Conservation (phyloP, 805 yeast genomes). For the Schwanniomyces polymorphus region DNA sequence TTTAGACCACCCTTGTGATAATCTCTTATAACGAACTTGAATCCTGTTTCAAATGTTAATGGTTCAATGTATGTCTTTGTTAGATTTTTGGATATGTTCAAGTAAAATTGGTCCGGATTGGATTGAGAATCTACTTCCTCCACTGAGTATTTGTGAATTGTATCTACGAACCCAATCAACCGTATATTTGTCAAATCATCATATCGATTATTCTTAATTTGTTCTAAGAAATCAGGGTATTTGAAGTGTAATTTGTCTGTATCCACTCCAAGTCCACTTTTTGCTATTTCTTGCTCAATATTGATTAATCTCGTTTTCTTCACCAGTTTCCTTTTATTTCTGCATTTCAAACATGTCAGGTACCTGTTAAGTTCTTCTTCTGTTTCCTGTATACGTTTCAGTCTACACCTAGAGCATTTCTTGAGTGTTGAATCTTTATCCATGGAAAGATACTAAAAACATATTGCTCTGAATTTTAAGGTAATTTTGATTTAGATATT, state of each 20-base stretch:
- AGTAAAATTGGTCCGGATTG: conserved; percentile 3
- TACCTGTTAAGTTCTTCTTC: conserved; percentile 5
- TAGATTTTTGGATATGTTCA: conserved; percentile 1
- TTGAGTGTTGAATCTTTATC: background rate
- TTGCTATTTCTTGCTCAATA: background rate
- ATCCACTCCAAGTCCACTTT: background rate
- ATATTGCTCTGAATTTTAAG: background rate
- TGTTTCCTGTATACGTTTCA: conserved; percentile 3
- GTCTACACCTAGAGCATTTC: conserved; percentile 7
- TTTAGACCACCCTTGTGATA: conserved; percentile 7
- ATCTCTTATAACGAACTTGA: conserved; percentile 7
- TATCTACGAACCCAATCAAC: background rate
- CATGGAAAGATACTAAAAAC: background rate
- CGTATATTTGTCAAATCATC: conserved; percentile 1
- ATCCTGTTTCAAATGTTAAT: conserved; percentile 3
- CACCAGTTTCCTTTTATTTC: conserved; percentile 3
- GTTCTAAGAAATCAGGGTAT: conserved; percentile 1
- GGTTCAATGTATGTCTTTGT: conserved; percentile 3
- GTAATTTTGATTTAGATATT: background rate
- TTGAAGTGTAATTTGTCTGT: background rate
- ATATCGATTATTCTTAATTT: background rate
- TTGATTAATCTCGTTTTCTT: background rate
- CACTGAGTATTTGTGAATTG: conserved; percentile 2
- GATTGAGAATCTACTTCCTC: background rate
- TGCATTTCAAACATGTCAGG: conserved; percentile 5